Conservation (phyloP, 2,329 filamentous ascomycete species). For the Ophiobolus disseminans region DNA sequence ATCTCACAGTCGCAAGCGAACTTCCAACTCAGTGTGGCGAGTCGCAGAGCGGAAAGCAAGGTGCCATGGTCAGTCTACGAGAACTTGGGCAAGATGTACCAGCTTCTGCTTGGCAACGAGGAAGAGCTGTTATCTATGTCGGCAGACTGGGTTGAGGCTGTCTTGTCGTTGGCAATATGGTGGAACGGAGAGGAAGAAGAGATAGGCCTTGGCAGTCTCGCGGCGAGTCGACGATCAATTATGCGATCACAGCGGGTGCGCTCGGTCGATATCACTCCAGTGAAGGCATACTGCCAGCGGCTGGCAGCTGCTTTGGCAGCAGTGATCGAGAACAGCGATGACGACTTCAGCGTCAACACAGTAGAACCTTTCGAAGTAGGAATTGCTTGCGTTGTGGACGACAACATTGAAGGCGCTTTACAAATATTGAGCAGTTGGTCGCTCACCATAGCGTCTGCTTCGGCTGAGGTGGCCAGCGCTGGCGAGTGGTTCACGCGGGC, state of each 20-base stretch:
- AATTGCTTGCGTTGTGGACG: slow-evolving; percentile 81
- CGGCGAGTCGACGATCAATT: slow-evolving; percentile 53
- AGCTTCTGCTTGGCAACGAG: slow-evolving; percentile 77
- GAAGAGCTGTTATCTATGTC: slow-evolving; percentile 77
- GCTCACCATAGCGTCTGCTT: slow-evolving; percentile 75
- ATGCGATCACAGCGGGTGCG: slow-evolving; percentile 52
- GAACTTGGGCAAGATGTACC: slow-evolving; percentile 80
- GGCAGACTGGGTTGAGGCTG: slow-evolving; percentile 92
- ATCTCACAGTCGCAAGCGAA: slow-evolving; percentile 56
- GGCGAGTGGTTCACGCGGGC: slow-evolving; percentile 76
- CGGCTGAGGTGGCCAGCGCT: slow-evolving; percentile 83
- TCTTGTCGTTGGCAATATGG: slow-evolving; percentile 83
- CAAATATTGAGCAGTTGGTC: slow-evolving; percentile 81
- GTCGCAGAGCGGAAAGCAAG: slow-evolving; percentile 77
- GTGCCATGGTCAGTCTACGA: slow-evolving; percentile 93
- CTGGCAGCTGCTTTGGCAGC: slow-evolving; percentile 73
- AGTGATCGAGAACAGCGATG: slow-evolving; percentile 70
- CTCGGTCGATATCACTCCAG: slow-evolving; percentile 59
- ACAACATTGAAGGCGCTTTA: slow-evolving; percentile 78
- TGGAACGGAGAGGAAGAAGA: slow-evolving; percentile 78
- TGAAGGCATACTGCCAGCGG: slow-evolving; percentile 75
- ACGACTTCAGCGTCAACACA: slow-evolving; percentile 75
- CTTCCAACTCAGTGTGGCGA: slow-evolving; percentile 71
- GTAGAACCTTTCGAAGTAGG: slow-evolving; percentile 80
- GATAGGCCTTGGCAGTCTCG: slow-evolving; percentile 51